Base-by-base conservation (phyloP, 495 filamentous ascomycete genomes). In the Trichocladium antarcticum region DNA sequence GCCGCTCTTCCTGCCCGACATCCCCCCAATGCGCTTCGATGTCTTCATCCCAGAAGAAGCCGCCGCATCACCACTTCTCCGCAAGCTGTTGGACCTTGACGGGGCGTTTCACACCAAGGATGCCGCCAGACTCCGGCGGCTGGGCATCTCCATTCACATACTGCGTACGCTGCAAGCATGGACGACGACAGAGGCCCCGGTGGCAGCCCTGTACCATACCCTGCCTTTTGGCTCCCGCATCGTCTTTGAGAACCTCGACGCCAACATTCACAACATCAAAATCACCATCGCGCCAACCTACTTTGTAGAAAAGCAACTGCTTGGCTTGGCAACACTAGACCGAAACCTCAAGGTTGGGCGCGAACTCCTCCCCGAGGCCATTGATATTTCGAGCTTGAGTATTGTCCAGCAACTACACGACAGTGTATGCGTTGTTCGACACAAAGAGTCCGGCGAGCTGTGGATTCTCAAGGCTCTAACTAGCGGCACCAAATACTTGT, bases 401-500 rank as follows among this genome's bases (percentile, higher is more conserved):
- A 61, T 71, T 37, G 55, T 72, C 35, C 56, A 62, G 31, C 61
- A 73, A 45, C 53, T 73, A 10, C 64, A 73, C 49, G 72, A 74
- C 48, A 73, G 70, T 43, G 66, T 72, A 15, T 69, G 67, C 37
- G 52, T 72, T 15, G 68, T 74, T 19, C 59, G 57, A 27, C 3
- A 27, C 4, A 3, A 27, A 3, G 24, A 27, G 24, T 4, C 3
- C 1, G 34, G 36, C 38, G 53, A 60, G 44, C 52, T 68, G 5
- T 72, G 61, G 66, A 69, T 74, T 50, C 58, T 75, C 57, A 75
- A 75, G 48, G 70, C 71, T 12, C 49, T 74, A 56, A 68, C 70
- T 10, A 74, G 71, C 51, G 63, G 61, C 49, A 66, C 68, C 32
- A 73, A 72, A 49, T 74, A 70, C 45, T 51, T 75, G 12, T 73